Conservation (phyloP, 495 filamentous ascomycete species). For the Trichoderma virens region DNA sequence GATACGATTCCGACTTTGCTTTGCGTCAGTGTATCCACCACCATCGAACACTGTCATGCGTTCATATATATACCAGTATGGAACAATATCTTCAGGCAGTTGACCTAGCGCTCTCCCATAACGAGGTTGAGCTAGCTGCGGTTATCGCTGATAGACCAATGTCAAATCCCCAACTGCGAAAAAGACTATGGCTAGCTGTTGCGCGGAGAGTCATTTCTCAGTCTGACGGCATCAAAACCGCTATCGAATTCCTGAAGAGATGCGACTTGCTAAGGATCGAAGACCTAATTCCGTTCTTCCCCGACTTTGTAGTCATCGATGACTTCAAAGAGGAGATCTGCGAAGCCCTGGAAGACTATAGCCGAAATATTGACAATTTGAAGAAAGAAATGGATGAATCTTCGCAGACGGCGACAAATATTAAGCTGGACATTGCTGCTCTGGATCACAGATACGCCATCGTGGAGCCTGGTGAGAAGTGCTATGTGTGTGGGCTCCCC, state of each 20-base stretch:
- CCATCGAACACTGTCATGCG: slow-evolving; percentile 81
- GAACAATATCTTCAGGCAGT: slow-evolving; percentile 87
- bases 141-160: slow-evolving; percentile 83
- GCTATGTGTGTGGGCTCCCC: slow-evolving; percentile 78
- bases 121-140: slow-evolving; percentile 81
- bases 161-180: slow-evolving; percentile 69
- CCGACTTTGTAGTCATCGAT: slow-evolving; percentile 97
- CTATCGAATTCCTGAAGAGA: slow-evolving; percentile 86
- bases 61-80: slow-evolving; percentile 95
- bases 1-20: slow-evolving; percentile 95
- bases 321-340: slow-evolving; percentile 99
- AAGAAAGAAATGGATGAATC: slow-evolving; percentile 94
- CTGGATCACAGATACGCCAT: slow-evolving; percentile 89
- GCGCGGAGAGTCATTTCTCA: slow-evolving; percentile 86
- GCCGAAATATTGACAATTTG: slow-evolving; percentile 77
- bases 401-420: slow-evolving; percentile 76
- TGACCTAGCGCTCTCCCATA: slow-evolving; percentile 78
- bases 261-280: slow-evolving; percentile 92
- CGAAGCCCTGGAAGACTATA: slow-evolving; percentile 84
- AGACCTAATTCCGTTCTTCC: slow-evolving; percentile 96
- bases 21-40: slow-evolving; percentile 92
- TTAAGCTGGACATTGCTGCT: slow-evolving; percentile 74
- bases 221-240: slow-evolving; percentile 80
- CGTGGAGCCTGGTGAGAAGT: slow-evolving; percentile 92
- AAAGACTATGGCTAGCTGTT: slow-evolving; percentile 90